Percentiles rank a stretch among this genome's conserved stretches.
Evolutionary conservation across 2,329 filamentous ascomycete species (phyloP).

Genomic region (Aschersonia sp.): DNA sequence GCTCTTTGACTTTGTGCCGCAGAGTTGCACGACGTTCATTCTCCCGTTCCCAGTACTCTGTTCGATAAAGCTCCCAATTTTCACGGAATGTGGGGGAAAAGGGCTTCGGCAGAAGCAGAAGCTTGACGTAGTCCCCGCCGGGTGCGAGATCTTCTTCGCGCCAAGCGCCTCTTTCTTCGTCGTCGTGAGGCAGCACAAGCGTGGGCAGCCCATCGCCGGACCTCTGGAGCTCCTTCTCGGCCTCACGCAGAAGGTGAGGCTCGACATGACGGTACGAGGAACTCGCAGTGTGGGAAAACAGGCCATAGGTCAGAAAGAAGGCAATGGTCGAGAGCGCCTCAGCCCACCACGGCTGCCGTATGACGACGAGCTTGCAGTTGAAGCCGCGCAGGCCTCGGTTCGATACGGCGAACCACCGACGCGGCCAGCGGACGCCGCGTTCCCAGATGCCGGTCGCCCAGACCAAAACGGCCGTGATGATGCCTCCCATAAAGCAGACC

Average conservation of each 20-base stretch:
- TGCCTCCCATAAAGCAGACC: conserved; percentile 78
- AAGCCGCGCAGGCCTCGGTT: conserved; percentile 83
- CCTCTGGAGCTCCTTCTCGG: conserved; percentile 42
- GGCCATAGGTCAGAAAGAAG: conserved; percentile 65
- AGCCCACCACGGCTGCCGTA: conserved; percentile 67
- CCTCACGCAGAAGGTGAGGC: conserved; percentile 40
- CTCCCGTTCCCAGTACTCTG: conserved; percentile 93
- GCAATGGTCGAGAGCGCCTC: conserved; percentile 58
- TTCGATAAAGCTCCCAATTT: conserved; percentile 90
- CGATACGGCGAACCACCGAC: conserved; percentile 76
- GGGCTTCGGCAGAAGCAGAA: conserved; percentile 81
- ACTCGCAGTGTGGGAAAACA: conserved; percentile 52
- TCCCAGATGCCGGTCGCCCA: conserved; percentile 97
- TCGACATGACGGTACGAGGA: conserved; percentile 69
- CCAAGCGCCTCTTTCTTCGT: conserved; percentile 49
- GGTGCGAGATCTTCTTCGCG: conserved; percentile 83
- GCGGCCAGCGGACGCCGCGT: conserved; percentile 82
- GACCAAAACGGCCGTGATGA: conserved; percentile 73
- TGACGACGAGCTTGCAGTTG: conserved; percentile 91
- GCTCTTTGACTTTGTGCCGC: conserved; percentile 51
- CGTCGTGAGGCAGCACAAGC: conserved; percentile 28
- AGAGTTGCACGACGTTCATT: conserved; percentile 74
- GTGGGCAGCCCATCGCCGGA: conserved; percentile 25
- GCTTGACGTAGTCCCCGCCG: conserved; percentile 82
- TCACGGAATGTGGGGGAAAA: conserved; percentile 91